Conservation (phyloP, 1,284 basidiomycete species). For the Boletellus deceptivus region DNA sequence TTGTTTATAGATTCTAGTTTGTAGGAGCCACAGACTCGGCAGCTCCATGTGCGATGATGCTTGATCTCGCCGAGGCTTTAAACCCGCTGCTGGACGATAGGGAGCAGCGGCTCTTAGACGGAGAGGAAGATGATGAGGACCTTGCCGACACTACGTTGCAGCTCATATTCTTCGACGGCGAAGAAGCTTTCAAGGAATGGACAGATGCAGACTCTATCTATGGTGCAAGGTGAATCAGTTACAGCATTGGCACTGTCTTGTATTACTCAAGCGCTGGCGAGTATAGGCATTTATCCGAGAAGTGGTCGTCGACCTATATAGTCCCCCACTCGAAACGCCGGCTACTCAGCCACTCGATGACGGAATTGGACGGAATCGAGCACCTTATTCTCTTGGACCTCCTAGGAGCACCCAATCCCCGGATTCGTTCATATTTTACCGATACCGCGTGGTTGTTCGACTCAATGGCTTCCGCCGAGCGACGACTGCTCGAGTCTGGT, state of each 20-base stretch:
- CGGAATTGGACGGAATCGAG: slow-evolving; percentile 78
- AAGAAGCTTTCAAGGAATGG: slow-evolving; percentile 95
- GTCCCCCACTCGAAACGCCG: slow-evolving; percentile 60
- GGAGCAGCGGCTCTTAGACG: slow-evolving; percentile 54
- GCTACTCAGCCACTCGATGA: slow-evolving; percentile 49
- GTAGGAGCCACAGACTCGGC: slow-evolving; percentile 98
- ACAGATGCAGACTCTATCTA: slow-evolving; percentile 90
- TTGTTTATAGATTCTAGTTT: slow-evolving; percentile 56
- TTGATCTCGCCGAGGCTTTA: slow-evolving; percentile 84
- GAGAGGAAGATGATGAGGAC: slow-evolving; percentile 70
- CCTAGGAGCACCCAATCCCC: slow-evolving; percentile 72
- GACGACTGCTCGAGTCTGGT: slow-evolving; percentile 59
- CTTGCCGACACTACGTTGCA: slow-evolving; percentile 84
- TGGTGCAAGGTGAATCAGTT: slow-evolving; percentile 68
- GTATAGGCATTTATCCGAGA: slow-evolving; percentile 76
- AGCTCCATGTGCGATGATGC: slow-evolving; percentile 90
- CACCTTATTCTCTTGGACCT: slow-evolving; percentile 90
- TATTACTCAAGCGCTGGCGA: slow-evolving; percentile 3
- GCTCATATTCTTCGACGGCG: slow-evolving; percentile 97
- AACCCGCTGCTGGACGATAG: slow-evolving; percentile 67
- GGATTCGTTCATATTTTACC: slow-evolving; percentile 76
- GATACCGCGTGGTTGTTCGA: slow-evolving; percentile 92
- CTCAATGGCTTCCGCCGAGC: slow-evolving; percentile 66
- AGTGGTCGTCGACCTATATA: slow-evolving; percentile 75
- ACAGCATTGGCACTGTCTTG: not conserved